A percentile compares a stretch with the other conserved stretches of the same genome.
These are phyloP conservation scores for Striga asiatica DNA, from an alignment of 257 asterid genomes.

Conservation along the genomic window DNA sequence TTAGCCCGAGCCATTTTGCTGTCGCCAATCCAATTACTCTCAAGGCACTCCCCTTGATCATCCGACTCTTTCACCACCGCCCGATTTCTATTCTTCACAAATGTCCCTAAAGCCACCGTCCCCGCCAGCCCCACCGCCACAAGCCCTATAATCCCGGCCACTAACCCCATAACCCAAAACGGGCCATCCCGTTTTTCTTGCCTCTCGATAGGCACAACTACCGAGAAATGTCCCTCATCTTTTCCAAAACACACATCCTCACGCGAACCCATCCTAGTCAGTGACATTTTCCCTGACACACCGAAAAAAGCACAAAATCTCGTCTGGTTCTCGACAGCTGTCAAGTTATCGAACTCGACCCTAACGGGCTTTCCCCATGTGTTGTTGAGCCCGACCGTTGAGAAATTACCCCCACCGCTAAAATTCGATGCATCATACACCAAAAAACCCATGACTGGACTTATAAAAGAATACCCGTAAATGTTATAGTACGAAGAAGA, in stretches of 20 bases:
- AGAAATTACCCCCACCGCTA: conserved; percentile 22
- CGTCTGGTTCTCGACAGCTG: neutral
- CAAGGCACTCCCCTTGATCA: conserved; percentile 53
- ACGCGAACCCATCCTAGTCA: conserved; percentile 26
- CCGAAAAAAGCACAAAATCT: conserved; percentile 51
- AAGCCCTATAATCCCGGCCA: conserved; percentile 37
- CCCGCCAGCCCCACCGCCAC: conserved; percentile 26
- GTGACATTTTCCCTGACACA: conserved; percentile 25
- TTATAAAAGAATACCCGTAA: conserved; percentile 47
- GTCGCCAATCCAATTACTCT: conserved; percentile 34
- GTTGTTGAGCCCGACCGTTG: conserved; percentile 39
- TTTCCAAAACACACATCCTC: conserved; percentile 33
- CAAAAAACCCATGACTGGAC: conserved; percentile 56
- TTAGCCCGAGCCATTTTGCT: conserved; percentile 72
- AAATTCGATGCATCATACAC: conserved; percentile 47
- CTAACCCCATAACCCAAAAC: conserved; percentile 37
- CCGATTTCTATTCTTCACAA: conserved; percentile 25
- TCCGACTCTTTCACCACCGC: conserved; percentile 51
- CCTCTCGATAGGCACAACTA: conserved; percentile 26
- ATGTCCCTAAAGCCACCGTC: conserved; percentile 21
- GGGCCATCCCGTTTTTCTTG: conserved; percentile 20
- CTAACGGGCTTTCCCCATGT: conserved; percentile 41
- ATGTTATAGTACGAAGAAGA: conserved; percentile 45
- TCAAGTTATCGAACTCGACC: conserved; percentile 26
- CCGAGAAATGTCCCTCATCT: conserved; percentile 50